Base-by-base conservation (phyloP, 169 alveolate genomes). In the Cyclospora cayetanensis region DNA sequence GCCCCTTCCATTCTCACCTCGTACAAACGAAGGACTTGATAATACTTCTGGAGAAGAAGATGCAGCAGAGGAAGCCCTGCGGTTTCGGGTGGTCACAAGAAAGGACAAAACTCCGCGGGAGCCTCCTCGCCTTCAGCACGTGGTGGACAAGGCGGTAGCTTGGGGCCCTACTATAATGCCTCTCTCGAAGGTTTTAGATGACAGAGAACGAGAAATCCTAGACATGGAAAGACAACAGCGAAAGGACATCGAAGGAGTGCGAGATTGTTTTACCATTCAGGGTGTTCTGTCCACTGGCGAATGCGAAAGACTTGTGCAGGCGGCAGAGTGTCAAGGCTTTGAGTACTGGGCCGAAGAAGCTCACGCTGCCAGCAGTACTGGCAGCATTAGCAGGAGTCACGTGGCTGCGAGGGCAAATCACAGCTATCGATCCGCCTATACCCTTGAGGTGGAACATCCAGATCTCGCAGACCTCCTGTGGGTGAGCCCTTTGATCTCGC, bases 321-420 rank as follows among this genome's bases (percentile, higher is more conserved):
- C 74, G 0, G 82, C 87, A 22, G 90, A 90, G 46, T 74, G 50
- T 25, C 88, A 79, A 22, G 84, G 80, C 4, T 90, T 43, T 77
- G 74, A 76, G 66, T 90, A 74, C 72, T 90, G 90, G 93, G 93
- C 65, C 31, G n/a, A 65, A 1, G 50, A 82, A 35, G 35, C 83
- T 1, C 76, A 43, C 46, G 41, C 60, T 4, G 76, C 41, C 2
- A 68, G 25, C 80, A n/a, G n/a, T n/a, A n/a, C n/a, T n/a, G 31
- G 15, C 20, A 60, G 74, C 74, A n/a, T n/a, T n/a, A 2, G 37
- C 1, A n/a, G 66, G 46, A 42, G 92, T 12, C 11, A 39, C 31
- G 84, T 31, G 92, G 35, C 55, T 34, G 18, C 25, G 25, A 37
- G 34, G 35, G 70, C 83, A 63, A 55, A 55, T 74, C 82, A 46